Conservation (phyloP, 805 yeast species). For the Metschnikowia amazonensis region DNA sequence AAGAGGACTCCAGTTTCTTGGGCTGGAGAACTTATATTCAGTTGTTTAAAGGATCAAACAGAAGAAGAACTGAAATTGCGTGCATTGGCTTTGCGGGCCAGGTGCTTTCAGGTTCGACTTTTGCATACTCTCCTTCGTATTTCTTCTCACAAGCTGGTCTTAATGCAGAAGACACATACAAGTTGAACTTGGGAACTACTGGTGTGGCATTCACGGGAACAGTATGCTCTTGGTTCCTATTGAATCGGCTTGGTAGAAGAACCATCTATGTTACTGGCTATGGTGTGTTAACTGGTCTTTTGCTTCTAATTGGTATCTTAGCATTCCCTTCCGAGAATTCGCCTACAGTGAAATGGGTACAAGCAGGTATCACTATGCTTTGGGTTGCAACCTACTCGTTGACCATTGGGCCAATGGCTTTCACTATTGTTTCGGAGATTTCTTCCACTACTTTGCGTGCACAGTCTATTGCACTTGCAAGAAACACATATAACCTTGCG, state of each 20-base stretch:
- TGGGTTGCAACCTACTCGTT: slow-evolving; percentile 12
- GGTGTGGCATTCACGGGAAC: slow-evolving; percentile 13
- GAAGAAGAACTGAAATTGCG: slow-evolving; percentile 10
- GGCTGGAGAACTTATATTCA: slow-evolving; percentile 25
- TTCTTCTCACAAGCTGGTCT: slow-evolving; percentile 15
- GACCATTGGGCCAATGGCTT: slow-evolving; percentile 13
- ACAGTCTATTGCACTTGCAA: slow-evolving; percentile 11
- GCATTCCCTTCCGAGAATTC: slow-evolving; percentile 18
- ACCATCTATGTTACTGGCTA: slow-evolving; percentile 9
- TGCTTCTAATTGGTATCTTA: slow-evolving; percentile 10
- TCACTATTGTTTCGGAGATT: slow-evolving; percentile 11
- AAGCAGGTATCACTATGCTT: slow-evolving; percentile 20
- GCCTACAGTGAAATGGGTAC: slow-evolving; percentile 21
- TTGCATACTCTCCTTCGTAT: slow-evolving; percentile 12
- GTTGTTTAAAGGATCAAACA: slow-evolving; percentile 7
- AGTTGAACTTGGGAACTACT: slow-evolving; percentile 12
- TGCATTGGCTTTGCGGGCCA: slow-evolving; percentile 13
- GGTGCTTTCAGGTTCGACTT: slow-evolving; percentile 11
- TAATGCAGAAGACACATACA: slow-evolving; percentile 7
- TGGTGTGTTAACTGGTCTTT: slow-evolving; percentile 1
- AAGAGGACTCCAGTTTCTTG: slow-evolving; percentile 16
- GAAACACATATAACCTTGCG: slow-evolving; percentile 11
- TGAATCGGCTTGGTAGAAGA: slow-evolving; percentile 8
- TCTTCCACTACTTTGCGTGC: slow-evolving; percentile 13
- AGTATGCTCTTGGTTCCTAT: slow-evolving; percentile 10